Conservation (phyloP, 305 asterid genomes). For the Fraxinus albicans region DNA sequence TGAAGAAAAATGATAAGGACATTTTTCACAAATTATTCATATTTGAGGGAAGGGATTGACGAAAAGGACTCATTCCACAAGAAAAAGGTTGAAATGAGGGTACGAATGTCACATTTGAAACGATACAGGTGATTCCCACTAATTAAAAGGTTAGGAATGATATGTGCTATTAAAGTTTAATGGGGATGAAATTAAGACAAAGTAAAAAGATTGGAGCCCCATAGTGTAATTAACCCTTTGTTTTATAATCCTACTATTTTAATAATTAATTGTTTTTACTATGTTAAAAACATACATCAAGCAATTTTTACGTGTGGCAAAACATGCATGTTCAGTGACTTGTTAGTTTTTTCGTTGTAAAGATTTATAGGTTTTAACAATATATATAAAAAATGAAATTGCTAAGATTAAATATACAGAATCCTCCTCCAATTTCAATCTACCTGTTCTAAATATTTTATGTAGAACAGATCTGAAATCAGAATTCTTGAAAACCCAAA, state of each 20-base stretch:
- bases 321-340: neutral
- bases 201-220: neutral
- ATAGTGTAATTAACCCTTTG: neutral
- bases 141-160: neutral
- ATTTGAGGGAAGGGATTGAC: too few species aligned
- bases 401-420: neutral
- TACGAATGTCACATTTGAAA: neutral
- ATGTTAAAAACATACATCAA: neutral
- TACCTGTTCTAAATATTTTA: neutral
- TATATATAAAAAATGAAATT: too few species aligned
- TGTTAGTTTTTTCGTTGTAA: too few species aligned
- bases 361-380: neutral
- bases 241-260: too few species aligned
- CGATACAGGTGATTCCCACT: neutral
- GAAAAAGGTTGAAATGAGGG: too few species aligned
- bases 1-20: too few species aligned
- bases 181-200: neutral
- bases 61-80: too few species aligned
- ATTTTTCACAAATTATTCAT: too few species aligned
- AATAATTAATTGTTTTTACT: too few species aligned
- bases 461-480: neutral
- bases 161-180: neutral
- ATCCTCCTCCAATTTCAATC: neutral
- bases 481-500: neutral
- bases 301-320: neutral